Base-by-base conservation (phyloP, 306 rosid genomes). In the Mucuna pruriens region DNA sequence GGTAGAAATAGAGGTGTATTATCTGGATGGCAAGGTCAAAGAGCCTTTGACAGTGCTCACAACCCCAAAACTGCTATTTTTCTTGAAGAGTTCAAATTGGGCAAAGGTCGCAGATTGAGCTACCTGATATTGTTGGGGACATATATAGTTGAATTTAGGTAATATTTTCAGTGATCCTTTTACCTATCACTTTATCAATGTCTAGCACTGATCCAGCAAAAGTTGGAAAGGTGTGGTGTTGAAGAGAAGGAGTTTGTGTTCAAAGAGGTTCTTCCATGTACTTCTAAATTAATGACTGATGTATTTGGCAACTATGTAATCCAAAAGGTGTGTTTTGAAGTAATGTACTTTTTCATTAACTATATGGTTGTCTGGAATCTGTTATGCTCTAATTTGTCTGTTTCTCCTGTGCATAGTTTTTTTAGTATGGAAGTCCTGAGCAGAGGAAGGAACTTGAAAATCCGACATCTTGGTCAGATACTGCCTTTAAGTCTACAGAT, bases 161-260 rank as follows among this genome's bases (percentile, higher is more conserved):
- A 80, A 20, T 74, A 51, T 79, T 68, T 76, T 82, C 34, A 7
- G 38, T 20, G 20, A 16, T 78, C 64, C 31, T 64, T 46, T 40
- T 42, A 42, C 23, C 29, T 74, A 39, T n/a, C 78, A 54, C 34
- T 34, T 8, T 10, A 68, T 67, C 46, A 54, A 77, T 74, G 31
- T 82, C 72, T 87, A 87, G 90, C 17, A 67, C 90, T 83, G 90
- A 87, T 85, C 90, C 90, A 87, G 80, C 90, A 85, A 70, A 87
- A 87, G 85, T 80, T 87, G 85, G 90, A 87, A 86, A 77, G 8
- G 11, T 77, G 83, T 26, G 68, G 75, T 49, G 54, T 40, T 49
- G 86, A 85, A 75, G 90, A 87, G 79, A 87, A 87, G 80, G 87
- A 82, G 9, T 61, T 80, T 66, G 90, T 87, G 80, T 87, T 87